Conservation (phyloP, 805 yeast species). For the Candida qinlingensis region DNA sequence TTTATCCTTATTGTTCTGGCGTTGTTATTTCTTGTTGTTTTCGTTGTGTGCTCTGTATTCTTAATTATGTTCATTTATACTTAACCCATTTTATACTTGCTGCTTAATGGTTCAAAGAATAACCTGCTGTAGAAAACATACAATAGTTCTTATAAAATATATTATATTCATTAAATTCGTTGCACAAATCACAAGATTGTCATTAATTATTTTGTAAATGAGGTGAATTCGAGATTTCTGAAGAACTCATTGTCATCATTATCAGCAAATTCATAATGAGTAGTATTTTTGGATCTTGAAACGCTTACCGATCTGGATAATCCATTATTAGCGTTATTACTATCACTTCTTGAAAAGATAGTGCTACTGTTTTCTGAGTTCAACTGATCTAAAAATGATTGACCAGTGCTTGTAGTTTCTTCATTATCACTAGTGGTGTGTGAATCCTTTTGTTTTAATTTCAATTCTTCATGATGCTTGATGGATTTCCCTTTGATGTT, state of each 20-base stretch:
- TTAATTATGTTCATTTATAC: too few species aligned
- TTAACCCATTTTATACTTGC: too few species aligned
- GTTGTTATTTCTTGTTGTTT: too few species aligned
- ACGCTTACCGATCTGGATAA: constrained; percentile 13
- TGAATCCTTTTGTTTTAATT: constrained; percentile 5
- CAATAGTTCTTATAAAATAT: too few species aligned
- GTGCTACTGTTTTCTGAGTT: constrained; percentile 1
- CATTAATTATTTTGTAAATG: constrained; percentile 20
- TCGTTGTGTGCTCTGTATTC: too few species aligned
- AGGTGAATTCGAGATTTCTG: constrained; percentile 24
- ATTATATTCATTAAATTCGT: neutral
- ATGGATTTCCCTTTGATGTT: constrained; percentile 29
- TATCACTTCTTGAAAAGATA: neutral
- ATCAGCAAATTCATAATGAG: constrained; percentile 20
- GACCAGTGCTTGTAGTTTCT: constrained; percentile 16
- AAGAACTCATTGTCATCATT: constrained; percentile 21
- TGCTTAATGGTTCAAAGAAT: too few species aligned
- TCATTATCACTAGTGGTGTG: constrained; percentile 4
- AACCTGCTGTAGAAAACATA: too few species aligned
- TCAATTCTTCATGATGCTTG: constrained; percentile 11
- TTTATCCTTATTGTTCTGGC: too few species aligned
- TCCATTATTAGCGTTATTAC: neutral
- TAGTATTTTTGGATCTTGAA: constrained; percentile 12
- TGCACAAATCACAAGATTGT: neutral
- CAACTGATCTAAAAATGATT: constrained; percentile 22